phyloP scores from a whole-genome alignment of 176 grass and related monocot species.

The Secale cereale region DNA sequence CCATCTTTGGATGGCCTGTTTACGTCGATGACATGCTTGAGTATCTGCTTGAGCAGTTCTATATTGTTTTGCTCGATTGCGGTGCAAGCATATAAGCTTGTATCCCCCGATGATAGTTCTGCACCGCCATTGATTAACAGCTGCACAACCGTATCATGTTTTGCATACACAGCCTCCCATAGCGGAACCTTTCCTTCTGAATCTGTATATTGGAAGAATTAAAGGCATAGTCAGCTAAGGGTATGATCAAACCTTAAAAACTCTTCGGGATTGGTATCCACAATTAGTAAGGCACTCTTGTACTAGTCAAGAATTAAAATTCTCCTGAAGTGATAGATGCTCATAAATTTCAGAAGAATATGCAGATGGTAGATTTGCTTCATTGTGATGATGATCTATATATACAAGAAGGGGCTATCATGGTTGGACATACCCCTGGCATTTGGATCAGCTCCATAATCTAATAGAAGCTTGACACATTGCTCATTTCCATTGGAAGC shows the following conservation, averaged over 20 bases:
- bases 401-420: neutral
- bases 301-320: neutral
- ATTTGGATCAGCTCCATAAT: constrained; percentile 84
- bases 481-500: constrained; percentile 80
- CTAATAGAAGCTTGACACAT: constrained; percentile 63
- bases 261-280: neutral
- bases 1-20: constrained; percentile 50
- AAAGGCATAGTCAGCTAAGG: neutral
- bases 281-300: neutral
- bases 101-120: constrained; percentile 62
- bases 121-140: constrained; percentile 54
- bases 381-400: neutral
- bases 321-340: neutral
- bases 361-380: neutral
- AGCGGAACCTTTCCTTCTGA: constrained; percentile 74
- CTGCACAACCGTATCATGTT: constrained; percentile 55
- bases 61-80: constrained; percentile 63
- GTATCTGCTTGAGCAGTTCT: constrained; percentile 53
- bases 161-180: constrained; percentile 75
- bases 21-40: constrained; percentile 48
- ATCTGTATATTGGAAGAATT: constrained; percentile 45
- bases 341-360: neutral
- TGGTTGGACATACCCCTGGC: constrained; percentile 48
- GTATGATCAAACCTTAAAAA: constrained; percentile 16
- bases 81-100: constrained; percentile 41